Base-by-base conservation (phyloP, 2,329 filamentous ascomycete species). In the Seiridium unicorne region DNA sequence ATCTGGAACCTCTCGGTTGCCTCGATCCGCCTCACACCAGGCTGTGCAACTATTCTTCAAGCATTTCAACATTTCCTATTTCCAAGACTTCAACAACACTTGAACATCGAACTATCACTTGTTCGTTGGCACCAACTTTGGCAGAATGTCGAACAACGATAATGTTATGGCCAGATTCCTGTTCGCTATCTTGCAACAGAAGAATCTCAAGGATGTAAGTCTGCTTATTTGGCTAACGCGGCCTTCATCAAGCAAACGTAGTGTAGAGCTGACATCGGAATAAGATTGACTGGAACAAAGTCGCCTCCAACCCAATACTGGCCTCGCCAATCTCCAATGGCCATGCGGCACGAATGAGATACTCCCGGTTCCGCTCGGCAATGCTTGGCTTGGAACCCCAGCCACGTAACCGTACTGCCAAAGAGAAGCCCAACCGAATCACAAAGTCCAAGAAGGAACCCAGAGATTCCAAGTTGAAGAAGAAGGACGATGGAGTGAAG, bases 271-370 rank as follows among this genome's bases (percentile, higher is more conserved):
- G 55, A 70, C 53, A 4, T 48, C 5, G 32, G n/a, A 6, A 35
- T 44, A 58, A 87, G 84, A 84, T 87, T 66, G 81, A 87, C 69
- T 87, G 84, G 84, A 81, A 81, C 62, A 72, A 78, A 68, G 84
- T 87, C 49, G 84, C 84, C 57, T 70, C 76, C 42, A 81, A 85
- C 61, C 82, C 83, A 26, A 77, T 84, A 53, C 76, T 87, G 8
- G 63, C 79, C 32, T 77, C 84, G 55, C 75, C 79, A 65, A 86
- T 86, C 61, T 79, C 82, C 63, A 87, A 86, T 66, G 84, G 84
- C 49, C 84, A 87, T 70, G 84, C 84, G 36, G 84, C 84, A 38
- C 80, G 84, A 53, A 87, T 87, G 84, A 77, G 84, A 58, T 87
- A 81, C 69, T 81, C 82, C 11, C 79, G 84, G 42, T 85, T 85